Conservation (phyloP, 495 filamentous ascomycete genomes). For the Tuber aestivum region DNA sequence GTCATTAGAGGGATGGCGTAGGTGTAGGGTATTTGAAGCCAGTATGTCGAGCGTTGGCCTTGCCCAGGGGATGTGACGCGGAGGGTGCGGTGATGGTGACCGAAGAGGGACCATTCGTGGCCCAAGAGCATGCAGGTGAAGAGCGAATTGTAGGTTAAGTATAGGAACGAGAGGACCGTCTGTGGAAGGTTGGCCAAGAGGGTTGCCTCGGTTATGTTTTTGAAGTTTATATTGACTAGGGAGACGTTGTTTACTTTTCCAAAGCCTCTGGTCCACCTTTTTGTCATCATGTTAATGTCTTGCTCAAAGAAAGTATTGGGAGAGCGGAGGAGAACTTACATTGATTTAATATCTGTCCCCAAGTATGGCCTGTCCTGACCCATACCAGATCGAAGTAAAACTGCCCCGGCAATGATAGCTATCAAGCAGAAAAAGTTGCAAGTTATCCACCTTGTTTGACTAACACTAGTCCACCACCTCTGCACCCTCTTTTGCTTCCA, state of each 20-base stretch:
- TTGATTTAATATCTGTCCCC: not conserved
- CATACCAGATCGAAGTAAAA: not conserved
- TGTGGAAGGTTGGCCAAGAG: slow-evolving; percentile 45
- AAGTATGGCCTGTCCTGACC: not conserved
- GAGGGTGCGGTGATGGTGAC: too few species aligned
- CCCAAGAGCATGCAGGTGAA: too few species aligned
- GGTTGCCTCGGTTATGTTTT: slow-evolving; percentile 27
- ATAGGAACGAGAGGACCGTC: slow-evolving; percentile 46
- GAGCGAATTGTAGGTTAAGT: slow-evolving; percentile 45
- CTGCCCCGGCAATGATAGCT: not conserved
- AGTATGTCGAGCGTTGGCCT: slow-evolving; percentile 45
- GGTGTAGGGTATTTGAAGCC: slow-evolving; percentile 43
- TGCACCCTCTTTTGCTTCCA: not conserved
- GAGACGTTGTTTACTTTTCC: slow-evolving; percentile 2
- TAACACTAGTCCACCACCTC: not conserved
- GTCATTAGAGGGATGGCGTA: too few species aligned
- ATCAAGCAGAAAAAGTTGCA: slow-evolving; percentile 4
- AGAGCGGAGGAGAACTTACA: not conserved
- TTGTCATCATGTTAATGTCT: not conserved
- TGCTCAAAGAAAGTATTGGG: not conserved
- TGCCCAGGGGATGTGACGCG: slow-evolving; percentile 39
- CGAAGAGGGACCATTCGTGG: too few species aligned
- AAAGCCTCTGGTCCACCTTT: slow-evolving; percentile 12
- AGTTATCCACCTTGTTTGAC: slow-evolving; percentile 4
- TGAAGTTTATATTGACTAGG: slow-evolving; percentile 10